Base-by-base conservation (phyloP, 805 yeast species). In the Candida silvicultrix region DNA sequence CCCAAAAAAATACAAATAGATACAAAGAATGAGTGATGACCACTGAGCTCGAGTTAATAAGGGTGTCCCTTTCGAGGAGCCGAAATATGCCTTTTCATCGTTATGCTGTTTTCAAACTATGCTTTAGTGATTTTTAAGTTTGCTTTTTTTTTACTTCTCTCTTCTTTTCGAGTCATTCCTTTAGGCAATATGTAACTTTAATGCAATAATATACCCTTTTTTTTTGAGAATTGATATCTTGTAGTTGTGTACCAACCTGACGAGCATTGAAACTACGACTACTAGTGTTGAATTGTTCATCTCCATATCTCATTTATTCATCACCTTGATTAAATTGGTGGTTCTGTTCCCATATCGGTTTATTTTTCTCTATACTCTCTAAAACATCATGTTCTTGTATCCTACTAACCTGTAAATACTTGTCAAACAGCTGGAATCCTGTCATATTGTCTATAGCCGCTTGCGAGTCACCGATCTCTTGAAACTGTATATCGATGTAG, bases 401-500 rank as follows among this genome's bases (percentile, higher is more conserved):
- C 18, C 46, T 50, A 5, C 47, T 51, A 3, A 55, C 58, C 31
- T 56, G 58, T 5, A 59, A 21, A 29, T 50, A 55, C 18, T 42
- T 40, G 6, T 45, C 59, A 23, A 18, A 43, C 21, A 55, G 31
- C 38, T 50, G 35, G 31, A 38, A 57, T 5, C 63, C 63, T 6
- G 42, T 45, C 56, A 59, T 52, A 45, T 59, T 59, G 7, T 51
- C 59, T 3, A 57, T 38, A 0, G 62, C 58, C 3, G 55, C 54
- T 15, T 49, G 42, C 2, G 59, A 45, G 35, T 59, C 63, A 8
- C 43, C 48, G 2, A 54, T 55, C 11, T 56, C 60, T 39, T 57
- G 59, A 37, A 48, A 59, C 31, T 53, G 56, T 5, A 59, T 34
- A 35, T 59, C 62, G 2, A 54, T 34, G 38, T 46, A 42, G 25